phyloP scores from a whole-genome alignment of 345 rosid species.

The Arabis alpina region DNA sequence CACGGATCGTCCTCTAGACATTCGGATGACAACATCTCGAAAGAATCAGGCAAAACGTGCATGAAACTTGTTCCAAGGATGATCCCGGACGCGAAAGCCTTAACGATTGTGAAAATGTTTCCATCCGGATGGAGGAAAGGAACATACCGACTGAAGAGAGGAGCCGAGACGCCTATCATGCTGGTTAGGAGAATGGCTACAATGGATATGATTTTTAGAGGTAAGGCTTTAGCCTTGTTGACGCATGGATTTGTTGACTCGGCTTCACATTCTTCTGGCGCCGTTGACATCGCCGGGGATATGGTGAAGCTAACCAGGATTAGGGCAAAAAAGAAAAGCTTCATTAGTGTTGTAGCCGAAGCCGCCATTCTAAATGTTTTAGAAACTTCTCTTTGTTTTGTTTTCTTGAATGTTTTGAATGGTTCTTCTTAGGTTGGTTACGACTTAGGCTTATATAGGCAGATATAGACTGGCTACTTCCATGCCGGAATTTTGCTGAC shows the following conservation, averaged over 20 bases:
- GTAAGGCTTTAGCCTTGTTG: slow-evolving; percentile 52
- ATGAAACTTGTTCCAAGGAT: slow-evolving; percentile 76
- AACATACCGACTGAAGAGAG: slow-evolving; percentile 55
- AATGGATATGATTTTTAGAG: slow-evolving; percentile 61
- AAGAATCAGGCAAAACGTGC: slow-evolving; percentile 88
- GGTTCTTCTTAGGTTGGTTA: neutral
- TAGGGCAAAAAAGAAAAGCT: slow-evolving; percentile 21
- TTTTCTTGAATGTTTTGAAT: neutral
- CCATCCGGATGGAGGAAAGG: slow-evolving; percentile 61
- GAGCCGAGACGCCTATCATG: slow-evolving; percentile 63
- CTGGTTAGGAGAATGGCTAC: slow-evolving; percentile 56
- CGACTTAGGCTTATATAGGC: slow-evolving; percentile 3
- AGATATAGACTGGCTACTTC: neutral
- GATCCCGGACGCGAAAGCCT: slow-evolving; percentile 69
- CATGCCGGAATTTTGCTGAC: slow-evolving; percentile 21
- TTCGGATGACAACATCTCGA: slow-evolving; percentile 58
- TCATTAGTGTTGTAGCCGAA: slow-evolving; percentile 18
- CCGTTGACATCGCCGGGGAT: slow-evolving; percentile 29
- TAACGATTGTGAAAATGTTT: slow-evolving; percentile 56
- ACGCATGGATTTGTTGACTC: slow-evolving; percentile 44
- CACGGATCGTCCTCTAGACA: slow-evolving; percentile 71
- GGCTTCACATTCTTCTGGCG: slow-evolving; percentile 32
- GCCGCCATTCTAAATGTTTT: slow-evolving; percentile 14
- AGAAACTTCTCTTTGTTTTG: neutral
- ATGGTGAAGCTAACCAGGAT: slow-evolving; percentile 7